A percentile compares a stretch with the other conserved stretches of the same genome.
phyloP scores from a whole-genome alignment of 2,329 filamentous ascomycete species.

The Fusarium kyushuense region DNA sequence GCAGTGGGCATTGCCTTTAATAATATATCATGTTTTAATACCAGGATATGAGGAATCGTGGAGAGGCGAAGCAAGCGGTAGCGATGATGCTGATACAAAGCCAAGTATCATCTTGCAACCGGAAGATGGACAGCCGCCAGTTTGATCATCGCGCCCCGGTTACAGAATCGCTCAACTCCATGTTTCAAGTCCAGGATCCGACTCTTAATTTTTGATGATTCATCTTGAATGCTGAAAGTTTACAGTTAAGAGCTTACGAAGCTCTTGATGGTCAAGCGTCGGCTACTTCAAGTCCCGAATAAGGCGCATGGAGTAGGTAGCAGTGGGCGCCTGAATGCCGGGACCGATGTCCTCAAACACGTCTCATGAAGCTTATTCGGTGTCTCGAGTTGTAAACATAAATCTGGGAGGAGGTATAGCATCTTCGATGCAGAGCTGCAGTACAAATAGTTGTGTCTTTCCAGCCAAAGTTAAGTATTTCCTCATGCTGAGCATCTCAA shows the following conservation, averaged over 20 bases:
- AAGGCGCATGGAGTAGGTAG: background rate
- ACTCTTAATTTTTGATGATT: slow-evolving; percentile 11
- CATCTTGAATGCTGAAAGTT: slow-evolving; percentile 1
- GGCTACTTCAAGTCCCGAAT: slow-evolving; percentile 11
- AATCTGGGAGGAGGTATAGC: background rate
- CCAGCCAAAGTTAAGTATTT: background rate
- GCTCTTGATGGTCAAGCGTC: background rate
- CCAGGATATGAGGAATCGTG: background rate
- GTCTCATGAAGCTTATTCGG: slow-evolving; percentile 26
- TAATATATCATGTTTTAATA: background rate
- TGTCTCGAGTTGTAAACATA: slow-evolving; percentile 29
- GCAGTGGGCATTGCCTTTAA: background rate
- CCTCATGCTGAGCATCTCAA: slow-evolving; percentile 19
- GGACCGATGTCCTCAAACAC: slow-evolving; percentile 12
- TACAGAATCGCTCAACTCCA: slow-evolving; percentile 17
- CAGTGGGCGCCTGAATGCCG: background rate
- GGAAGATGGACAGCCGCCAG: slow-evolving; percentile 31
- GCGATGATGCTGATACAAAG: slow-evolving; percentile 22
- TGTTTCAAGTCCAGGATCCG: slow-evolving; percentile 27
- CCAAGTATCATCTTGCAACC: slow-evolving; percentile 37
- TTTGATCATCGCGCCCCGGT: slow-evolving; percentile 38
- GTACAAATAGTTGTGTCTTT: slow-evolving; percentile 29
- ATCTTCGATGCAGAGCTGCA: background rate
- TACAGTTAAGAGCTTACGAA: background rate
- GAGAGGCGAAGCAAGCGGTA: background rate